Evolutionary conservation across 495 filamentous ascomycete species (phyloP).

Genomic region (Polyplosphaeria fusca): DNA sequence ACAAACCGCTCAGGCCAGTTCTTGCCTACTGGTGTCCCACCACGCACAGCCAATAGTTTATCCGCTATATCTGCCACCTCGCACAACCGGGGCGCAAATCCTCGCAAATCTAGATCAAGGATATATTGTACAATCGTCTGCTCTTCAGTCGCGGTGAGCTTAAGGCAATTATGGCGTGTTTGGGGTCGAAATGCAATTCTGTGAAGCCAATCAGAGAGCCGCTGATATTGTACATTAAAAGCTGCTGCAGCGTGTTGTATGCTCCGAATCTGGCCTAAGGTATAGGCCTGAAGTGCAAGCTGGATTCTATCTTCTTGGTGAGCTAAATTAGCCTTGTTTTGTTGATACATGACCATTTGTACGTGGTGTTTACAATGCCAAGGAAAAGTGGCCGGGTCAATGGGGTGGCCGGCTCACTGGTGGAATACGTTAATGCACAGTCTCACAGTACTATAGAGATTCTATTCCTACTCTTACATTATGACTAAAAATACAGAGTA

Average conservation of each 20-base stretch:
- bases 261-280: neutral
- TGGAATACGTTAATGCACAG: no score
- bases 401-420: no score
- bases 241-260: neutral
- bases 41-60: slow-evolving; percentile 33
- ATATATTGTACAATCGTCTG: slow-evolving; percentile 40
- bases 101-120: slow-evolving; percentile 38
- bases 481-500: no score
- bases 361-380: neutral
- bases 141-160: slow-evolving; percentile 39
- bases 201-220: neutral
- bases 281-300: neutral
- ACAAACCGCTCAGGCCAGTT: slow-evolving; percentile 40
- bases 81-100: slow-evolving; percentile 33
- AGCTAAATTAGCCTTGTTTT: neutral
- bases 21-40: slow-evolving; percentile 31
- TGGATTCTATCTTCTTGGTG: neutral
- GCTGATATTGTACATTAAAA: neutral
- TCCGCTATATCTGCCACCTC: slow-evolving; percentile 45
- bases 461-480: no score
- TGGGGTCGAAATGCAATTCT: slow-evolving; percentile 4
- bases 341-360: neutral
- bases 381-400: neutral
- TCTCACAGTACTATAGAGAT: no score
- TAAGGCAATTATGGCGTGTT: slow-evolving; percentile 18